phyloP scores from a whole-genome alignment of 495 filamentous ascomycete species.

The Talaromyces borbonicus region DNA sequence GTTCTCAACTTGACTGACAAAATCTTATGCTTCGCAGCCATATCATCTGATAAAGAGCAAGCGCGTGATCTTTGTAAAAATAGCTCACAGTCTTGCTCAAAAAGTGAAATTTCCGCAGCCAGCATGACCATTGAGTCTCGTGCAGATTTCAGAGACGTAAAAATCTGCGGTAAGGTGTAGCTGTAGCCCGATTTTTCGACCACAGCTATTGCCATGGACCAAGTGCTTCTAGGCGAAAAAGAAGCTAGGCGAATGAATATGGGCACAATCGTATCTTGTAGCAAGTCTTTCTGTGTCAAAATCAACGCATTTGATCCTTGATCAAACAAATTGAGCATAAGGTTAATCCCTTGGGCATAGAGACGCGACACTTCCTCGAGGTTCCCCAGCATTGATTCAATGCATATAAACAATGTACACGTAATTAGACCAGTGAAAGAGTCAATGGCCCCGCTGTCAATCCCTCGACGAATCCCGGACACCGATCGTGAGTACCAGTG shows the following conservation, averaged over 20 bases:
- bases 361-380: constrained; percentile 22
- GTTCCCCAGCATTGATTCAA: constrained; percentile 42
- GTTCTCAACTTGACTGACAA: constrained; percentile 7
- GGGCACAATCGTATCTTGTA: constrained; percentile 28
- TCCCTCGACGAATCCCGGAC: constrained; percentile 36
- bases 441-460: constrained; percentile 24
- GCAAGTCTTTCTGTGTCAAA: constrained; percentile 11
- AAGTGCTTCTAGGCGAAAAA: constrained; percentile 9
- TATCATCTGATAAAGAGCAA: constrained; percentile 6
- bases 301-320: constrained; percentile 14
- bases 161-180: constrained; percentile 3
- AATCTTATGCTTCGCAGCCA: constrained; percentile 6
- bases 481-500: constrained; percentile 37
- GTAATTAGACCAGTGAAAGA: constrained; percentile 36
- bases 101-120: constrained; percentile 13
- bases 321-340: constrained; percentile 20
- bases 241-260: constrained; percentile 27
- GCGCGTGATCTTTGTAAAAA: constrained; percentile 7
- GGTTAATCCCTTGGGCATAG: constrained; percentile 25
- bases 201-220: neutral
- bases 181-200: neutral
- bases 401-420: constrained; percentile 49
- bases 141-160: constrained; percentile 21
- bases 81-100: constrained; percentile 14
- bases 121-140: constrained; percentile 23